Percentiles rank a stretch among this genome's conserved stretches.
Evolutionary conservation across 2,329 filamentous ascomycete species (phyloP).

Genomic region (Hypoxylon sp.): DNA sequence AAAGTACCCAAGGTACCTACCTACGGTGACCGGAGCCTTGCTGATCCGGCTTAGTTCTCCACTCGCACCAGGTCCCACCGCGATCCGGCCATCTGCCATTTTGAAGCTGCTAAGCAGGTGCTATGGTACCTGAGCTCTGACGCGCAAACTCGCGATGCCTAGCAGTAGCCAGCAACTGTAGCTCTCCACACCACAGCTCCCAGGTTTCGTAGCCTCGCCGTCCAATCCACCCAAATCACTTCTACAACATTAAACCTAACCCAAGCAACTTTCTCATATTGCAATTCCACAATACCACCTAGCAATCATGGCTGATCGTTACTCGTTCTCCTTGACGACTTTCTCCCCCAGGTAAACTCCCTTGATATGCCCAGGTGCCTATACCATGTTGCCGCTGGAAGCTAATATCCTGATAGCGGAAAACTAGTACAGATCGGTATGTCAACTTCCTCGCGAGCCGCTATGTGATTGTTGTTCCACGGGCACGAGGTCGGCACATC

Average conservation of each 20-base stretch:
- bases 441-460: conserved; percentile 36
- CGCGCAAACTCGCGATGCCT: conserved; percentile 49
- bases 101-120: conserved; percentile 9
- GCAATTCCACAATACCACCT: conserved; percentile 30
- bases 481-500: not conserved
- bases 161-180: conserved; percentile 33
- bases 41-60: conserved; percentile 1
- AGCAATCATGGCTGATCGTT: conserved; percentile 89
- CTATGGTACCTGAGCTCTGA: conserved; percentile 39
- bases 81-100: not conserved
- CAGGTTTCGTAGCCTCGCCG: conserved; percentile 40
- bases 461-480: conserved; percentile 16
- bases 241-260: conserved; percentile 21
- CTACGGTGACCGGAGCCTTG: conserved; percentile 1
- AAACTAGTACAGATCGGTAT: conserved; percentile 99
- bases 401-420: conserved; percentile 72
- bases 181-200: conserved; percentile 41
- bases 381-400: conserved; percentile 51
- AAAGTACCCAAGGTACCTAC: too few relatives aligned
- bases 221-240: conserved; percentile 31
- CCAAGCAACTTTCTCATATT: conserved; percentile 22
- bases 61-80: not conserved
- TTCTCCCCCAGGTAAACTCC: conserved; percentile 94
- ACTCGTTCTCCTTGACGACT: conserved; percentile 98
- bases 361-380: conserved; percentile 44